phyloP scores from a whole-genome alignment of 2,329 filamentous ascomycete genomes.

The Colletotrichum godetiae region DNA sequence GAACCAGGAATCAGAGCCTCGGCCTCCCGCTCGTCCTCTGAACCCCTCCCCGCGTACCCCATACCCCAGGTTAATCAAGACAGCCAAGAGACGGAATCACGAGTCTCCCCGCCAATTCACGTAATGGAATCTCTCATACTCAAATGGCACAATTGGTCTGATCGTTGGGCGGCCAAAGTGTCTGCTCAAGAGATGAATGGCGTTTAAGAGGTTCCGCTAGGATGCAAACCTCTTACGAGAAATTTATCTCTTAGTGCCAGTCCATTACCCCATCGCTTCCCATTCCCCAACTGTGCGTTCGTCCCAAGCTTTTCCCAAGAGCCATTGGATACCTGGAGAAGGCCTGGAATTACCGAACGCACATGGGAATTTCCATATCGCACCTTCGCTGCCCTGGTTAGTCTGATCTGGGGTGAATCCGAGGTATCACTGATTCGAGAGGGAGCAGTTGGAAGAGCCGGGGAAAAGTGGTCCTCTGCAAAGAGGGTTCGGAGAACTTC shows the following conservation, averaged over 20 bases:
- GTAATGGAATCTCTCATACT: not conserved
- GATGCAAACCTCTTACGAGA: constrained; percentile 30
- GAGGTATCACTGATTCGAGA: not conserved
- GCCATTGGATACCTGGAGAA: not conserved
- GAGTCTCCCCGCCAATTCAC: not conserved
- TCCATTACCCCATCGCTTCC: not conserved
- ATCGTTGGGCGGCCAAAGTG: constrained; percentile 4
- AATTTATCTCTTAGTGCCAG: constrained; percentile 22
- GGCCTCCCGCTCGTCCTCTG: not conserved
- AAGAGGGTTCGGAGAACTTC: not conserved
- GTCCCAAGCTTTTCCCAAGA: not conserved
- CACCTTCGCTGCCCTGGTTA: constrained; percentile 8
- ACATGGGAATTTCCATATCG: not conserved
- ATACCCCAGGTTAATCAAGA: constrained; percentile 18
- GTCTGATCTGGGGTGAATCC: not conserved
- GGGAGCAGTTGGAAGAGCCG: not conserved
- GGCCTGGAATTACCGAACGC: not conserved
- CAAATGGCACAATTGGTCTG: not conserved
- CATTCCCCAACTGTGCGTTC: constrained; percentile 26
- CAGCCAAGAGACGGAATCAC: not conserved
- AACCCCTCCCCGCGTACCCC: constrained; percentile 6
- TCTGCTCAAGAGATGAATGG: not conserved
- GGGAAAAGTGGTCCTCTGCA: constrained; percentile 1
- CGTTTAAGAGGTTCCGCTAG: constrained; percentile 8
- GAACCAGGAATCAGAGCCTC: not conserved